These are phyloP conservation scores for Paecilomyces formosus DNA, from an alignment of 2,329 filamentous ascomycete species.

Conservation along the genomic window DNA sequence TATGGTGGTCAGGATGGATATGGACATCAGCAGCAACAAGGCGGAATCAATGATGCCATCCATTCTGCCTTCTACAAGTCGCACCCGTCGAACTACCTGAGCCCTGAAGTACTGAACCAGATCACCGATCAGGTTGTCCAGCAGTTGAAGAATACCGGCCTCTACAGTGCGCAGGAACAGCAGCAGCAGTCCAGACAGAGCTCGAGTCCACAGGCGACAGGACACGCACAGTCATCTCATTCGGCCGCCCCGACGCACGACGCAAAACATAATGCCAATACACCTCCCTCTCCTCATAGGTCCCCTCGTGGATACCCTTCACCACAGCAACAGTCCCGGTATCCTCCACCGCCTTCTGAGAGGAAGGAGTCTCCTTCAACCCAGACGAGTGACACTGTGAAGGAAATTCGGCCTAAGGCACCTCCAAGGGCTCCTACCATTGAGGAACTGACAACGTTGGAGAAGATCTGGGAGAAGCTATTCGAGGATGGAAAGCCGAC, in stretches of 20 bases:
- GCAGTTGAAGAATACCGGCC: slow-evolving; percentile 45
- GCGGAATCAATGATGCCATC: slow-evolving; percentile 50
- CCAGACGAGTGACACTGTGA: slow-evolving; percentile 26
- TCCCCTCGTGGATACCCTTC: slow-evolving; percentile 10
- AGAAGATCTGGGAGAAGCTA: slow-evolving; percentile 68
- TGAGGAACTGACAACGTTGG: slow-evolving; percentile 51
- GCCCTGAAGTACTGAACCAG: slow-evolving; percentile 54
- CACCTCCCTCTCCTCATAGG: neutral
- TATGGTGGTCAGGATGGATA: slow-evolving; percentile 11
- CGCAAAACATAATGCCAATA: neutral
- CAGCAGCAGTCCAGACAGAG: slow-evolving; percentile 16
- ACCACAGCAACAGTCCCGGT: slow-evolving; percentile 12
- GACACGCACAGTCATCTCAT: neutral
- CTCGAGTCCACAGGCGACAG: neutral
- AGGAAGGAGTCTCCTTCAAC: slow-evolving; percentile 27
- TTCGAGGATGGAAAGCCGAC: slow-evolving; percentile 66
- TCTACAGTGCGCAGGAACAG: slow-evolving; percentile 22
- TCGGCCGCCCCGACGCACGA: neutral
- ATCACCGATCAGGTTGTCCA: slow-evolving; percentile 54
- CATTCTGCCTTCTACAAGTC: slow-evolving; percentile 48
- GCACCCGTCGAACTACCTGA: slow-evolving; percentile 43
- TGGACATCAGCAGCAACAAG: slow-evolving; percentile 16
- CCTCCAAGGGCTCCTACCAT: slow-evolving; percentile 31
- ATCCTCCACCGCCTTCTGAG: slow-evolving; percentile 13
- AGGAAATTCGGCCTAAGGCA: slow-evolving; percentile 27